phyloP scores from a whole-genome alignment of 352 stramenopile species.

The Poterioochromonas sp. region DNA sequence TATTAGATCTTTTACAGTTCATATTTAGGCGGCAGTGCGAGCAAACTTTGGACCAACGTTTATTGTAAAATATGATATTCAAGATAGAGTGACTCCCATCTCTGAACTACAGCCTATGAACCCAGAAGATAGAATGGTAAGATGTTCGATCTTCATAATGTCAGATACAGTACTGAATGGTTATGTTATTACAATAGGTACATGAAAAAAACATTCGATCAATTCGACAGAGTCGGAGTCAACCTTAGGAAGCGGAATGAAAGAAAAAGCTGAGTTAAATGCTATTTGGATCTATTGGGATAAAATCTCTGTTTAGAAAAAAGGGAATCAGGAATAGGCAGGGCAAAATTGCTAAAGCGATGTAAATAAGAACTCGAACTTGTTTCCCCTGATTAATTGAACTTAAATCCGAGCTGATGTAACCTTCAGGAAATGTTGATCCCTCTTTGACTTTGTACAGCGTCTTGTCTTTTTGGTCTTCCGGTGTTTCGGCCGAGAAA shows the following conservation, averaged over 20 bases:
- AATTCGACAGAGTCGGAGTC: too few relatives aligned
- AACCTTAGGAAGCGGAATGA: too few relatives aligned
- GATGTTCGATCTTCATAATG: too few relatives aligned
- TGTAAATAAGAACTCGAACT: neutral
- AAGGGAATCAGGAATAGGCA: neutral
- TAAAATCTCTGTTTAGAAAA: neutral
- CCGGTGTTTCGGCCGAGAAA: too few relatives aligned
- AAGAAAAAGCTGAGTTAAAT: too few relatives aligned
- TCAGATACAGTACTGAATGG: too few relatives aligned
- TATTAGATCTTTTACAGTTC: neutral
- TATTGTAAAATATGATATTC: neutral
- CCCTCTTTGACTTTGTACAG: too few relatives aligned
- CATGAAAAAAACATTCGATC: too few relatives aligned
- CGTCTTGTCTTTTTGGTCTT: too few relatives aligned
- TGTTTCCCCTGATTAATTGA: neutral
- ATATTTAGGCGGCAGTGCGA: neutral
- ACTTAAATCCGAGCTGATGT: neutral
- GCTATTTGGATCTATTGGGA: too few relatives aligned
- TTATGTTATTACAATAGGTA: too few relatives aligned
- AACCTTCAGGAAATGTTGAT: slow-evolving; percentile 9
- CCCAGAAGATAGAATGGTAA: slow-evolving; percentile 7
- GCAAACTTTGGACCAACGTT: slow-evolving; percentile 26
- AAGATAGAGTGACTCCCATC: neutral
- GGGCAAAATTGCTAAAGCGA: neutral
- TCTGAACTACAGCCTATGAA: slow-evolving; percentile 26